Percentiles rank a stretch among this genome's conserved stretches.
Evolutionary conservation across 2,329 filamentous ascomycete species (phyloP).

Genomic region (Daldinia sp.): DNA sequence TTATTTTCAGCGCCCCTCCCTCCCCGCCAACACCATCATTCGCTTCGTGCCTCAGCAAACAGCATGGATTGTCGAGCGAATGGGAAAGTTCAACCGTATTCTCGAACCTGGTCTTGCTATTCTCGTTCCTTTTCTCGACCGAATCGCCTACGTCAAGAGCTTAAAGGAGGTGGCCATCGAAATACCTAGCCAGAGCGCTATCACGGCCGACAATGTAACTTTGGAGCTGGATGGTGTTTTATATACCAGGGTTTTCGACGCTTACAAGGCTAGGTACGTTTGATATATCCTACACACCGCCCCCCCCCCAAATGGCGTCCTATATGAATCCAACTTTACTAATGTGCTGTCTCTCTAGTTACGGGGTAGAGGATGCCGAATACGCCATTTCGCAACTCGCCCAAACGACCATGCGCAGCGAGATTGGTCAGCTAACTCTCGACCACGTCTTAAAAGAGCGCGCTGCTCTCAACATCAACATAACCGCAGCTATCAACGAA

Average conservation of each 20-base stretch:
- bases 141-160: conserved; percentile 97
- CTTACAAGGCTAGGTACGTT: conserved; percentile 90
- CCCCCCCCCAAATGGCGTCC: not conserved
- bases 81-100: conserved; percentile 97
- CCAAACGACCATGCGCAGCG: conserved; percentile 98
- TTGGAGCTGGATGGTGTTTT: conserved; percentile 94
- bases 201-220: conserved; percentile 98
- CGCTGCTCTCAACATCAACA: conserved; percentile 94
- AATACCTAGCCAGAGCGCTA: conserved; percentile 96
- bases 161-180: conserved; percentile 96
- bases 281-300: not conserved
- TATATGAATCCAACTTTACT: not conserved
- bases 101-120: conserved; percentile 90
- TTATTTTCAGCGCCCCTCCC: conserved; percentile 78
- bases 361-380: conserved; percentile 97
- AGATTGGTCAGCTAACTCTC: conserved; percentile 94
- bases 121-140: conserved; percentile 88
- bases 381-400: conserved; percentile 98
- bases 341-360: conserved; percentile 61
- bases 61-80: conserved; percentile 99
- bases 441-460: conserved; percentile 99
- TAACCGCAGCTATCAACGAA: conserved; percentile 98
- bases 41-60: conserved; percentile 99
- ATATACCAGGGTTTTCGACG: conserved; percentile 96
- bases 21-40: conserved; percentile 93